Base-by-base conservation (phyloP, 345 rosid genomes). In the Anastatica hierochuntica region DNA sequence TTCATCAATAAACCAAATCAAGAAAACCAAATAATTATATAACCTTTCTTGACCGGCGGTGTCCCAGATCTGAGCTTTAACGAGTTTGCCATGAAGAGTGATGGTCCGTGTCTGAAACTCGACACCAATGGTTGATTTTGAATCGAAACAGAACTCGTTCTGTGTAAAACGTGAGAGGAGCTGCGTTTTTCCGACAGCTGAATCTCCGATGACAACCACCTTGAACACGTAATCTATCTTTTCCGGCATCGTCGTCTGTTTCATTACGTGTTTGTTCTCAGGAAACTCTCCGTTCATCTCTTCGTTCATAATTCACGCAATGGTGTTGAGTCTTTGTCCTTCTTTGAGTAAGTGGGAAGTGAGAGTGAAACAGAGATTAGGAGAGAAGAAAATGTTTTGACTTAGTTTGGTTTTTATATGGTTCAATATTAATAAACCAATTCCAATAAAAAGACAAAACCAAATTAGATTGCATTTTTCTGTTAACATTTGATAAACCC, bases 21-120 rank as follows among this genome's bases (percentile, higher is more conserved):
- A 62, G 2, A 21, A 21, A 21, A 21, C 2, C 2, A 5, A 21
- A 21, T 21, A 5, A 21, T 29, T 17, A n/a, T 19, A 30, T 40
- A 26, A 87, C 96, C 96, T 84, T 74, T 88, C 96, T 64, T 88
- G 96, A 60, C 96, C 96, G 49, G 96, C 96, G 21, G 96, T 83
- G 58, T 87, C 94, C 96, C 96, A 87, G 85, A 87, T 88, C 87
- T 88, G 96, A 60, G 94, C 90, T 72, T 84, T 88, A 57, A 88
- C 67, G 72, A 82, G 70, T 56, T 82, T 84, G 27, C 70, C 66
- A 0, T 77, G 76, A 19, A 78, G 72, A 56, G 72, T 76, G 74
- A 84, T 63, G 6, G 85, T 84, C 12, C 94, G 69, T 13, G 87
- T 82, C 68, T 82, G 87, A 65, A 85, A 85, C 83, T 85, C 95